Base-by-base conservation (phyloP, 177 flowering plant genomes). In the Vitis hybrid region DNA sequence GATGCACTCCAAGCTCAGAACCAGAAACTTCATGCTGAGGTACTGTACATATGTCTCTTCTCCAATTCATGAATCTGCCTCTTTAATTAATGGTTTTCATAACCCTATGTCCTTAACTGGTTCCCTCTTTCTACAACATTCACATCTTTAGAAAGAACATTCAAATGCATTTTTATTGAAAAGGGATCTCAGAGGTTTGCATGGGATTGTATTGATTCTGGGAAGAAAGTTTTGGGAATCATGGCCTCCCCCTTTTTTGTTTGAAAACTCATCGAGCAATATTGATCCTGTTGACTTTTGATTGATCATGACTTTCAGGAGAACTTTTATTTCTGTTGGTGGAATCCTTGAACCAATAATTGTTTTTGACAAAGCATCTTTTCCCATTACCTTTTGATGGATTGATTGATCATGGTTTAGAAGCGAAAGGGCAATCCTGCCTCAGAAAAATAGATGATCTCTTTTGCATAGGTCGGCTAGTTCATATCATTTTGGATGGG, bases 1-100 rank as follows among this genome's bases (percentile, higher is more conserved):
- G 97, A 90, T 57, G 75, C 86, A 5, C 95, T 94, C 12, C 89
- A 85, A 71, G 69, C 91, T 58, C 93, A 89, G 49, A 94, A 92
- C 79, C 91, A 85, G 59, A 90, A 90, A 68, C 97, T 92, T 48
- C 94, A 86, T 16, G 87, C 90, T 8, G 90, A 92, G 96, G 98
- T 90, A 72, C 53, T 22, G 48, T 19, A 11, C 19, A 7, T 51
- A 20, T 20, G 31, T 8, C 8, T 8, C 29, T 14, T 50, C 29
- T 26, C 29, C 29, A 26, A 0, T 26, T 26, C 29, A 26, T 26
- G 29, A 26, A 26, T 26, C 29, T 26, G 29, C 29, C 29, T 26
- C 29, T 29, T 13, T 2, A 13, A 5, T 50, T 50, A 22, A 15
- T 8, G 56, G 56, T 19, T n/a, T 55, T 19, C 2, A 45, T 18